Evolutionary conservation across 2,329 filamentous ascomycete genomes (phyloP), one percentile per base, ranked within the genome.

Genomic region (Trichoderma sp.): DNA sequence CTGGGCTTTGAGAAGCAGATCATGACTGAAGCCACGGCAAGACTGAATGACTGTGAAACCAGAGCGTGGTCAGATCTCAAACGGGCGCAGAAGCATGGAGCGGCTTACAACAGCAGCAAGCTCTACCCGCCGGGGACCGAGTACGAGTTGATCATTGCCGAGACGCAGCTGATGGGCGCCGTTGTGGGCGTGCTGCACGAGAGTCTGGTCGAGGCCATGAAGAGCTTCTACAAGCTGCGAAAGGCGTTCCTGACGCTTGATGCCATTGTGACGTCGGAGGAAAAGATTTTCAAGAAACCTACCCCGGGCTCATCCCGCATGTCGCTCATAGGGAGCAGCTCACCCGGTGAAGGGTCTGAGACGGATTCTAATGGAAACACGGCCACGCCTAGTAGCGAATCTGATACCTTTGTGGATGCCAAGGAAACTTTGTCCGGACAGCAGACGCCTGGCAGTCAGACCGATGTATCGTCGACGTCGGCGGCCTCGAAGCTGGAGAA

Each of bases 1-100:
- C 83, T 98, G 1, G 94, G 94, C 2, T 96, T 97, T 75, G 96
- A 98, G 80, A 94, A 96, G 79, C 90, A 96, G 4, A 86, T 96
- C 73, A 96, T 98, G 91, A 89, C 88, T 68, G 89, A 96, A 82
- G 93, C 96, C 27, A 88, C 89, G 16, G 86, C 88, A 31, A 86
- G 88, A 60, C 85, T 99, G 31, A 86, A 85, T 62, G 88, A 91
- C 56, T 93, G 93, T 68, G 95, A 98, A 81, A 88, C 86, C 35
- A 86, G 87, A 64, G 92, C 94, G 4, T 91, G 89, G 83, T 86
- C 89, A 63, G 92, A 96, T 73, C 90, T 93, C 79, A 89, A 91
- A 75, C 89, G 88, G 77, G 92, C 92, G 1, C 87, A 93, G 75
- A 90, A 89, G 73, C 89, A 91, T 57, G 82, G 84, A 3, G 75